Base-by-base conservation (phyloP, 1,284 basidiomycete genomes). In the Amanita bisporigera region DNA sequence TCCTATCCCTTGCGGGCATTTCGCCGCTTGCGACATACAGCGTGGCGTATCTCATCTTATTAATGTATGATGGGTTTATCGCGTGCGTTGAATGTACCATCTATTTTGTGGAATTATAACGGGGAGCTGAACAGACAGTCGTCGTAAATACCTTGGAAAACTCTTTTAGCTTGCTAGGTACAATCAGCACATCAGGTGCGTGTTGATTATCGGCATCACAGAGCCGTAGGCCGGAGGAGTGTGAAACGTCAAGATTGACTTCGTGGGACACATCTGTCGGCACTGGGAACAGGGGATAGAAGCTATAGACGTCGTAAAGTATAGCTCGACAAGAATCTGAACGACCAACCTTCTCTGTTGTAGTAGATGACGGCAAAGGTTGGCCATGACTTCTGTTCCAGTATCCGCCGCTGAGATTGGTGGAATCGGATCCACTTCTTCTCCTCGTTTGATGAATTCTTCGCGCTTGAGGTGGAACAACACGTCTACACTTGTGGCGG, bases 211-310 rank as follows among this genome's bases (percentile, higher is more conserved):
- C 79, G 4, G 82, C 83, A 17, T 82, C 78, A 41, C 83, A 80
- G 7, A 91, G 75, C 33, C 77, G 82, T 21, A 90, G 78, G 9
- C 81, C 81, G 14, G 86, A 84, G 19, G 82, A 84, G 78, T 97
- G 96, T 24, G 91, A 90, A 17, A 97, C 85, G 75, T 97, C 95
- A 33, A 98, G 85, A 74, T 96, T 96, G 63, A 98, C 88, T 74
- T 96, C 94, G 41, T 86, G 84, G 0, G 90, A 83, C 19, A 93
- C 79, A 4, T 91, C 89, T 17, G 86, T 77, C 0, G 97, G 95
- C 0, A 91, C 87, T 3, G 97, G 97, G 77, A 97, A 99, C 54
- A 99, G 79, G 0, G 98, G 98, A 78, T 99, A 99, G 82, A 98
- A 98, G 75, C 92, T 96, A 70, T 36, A 29, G 38, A 11, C 61